These are phyloP conservation scores for Sporisorium scitamineum DNA, from an alignment of 1,284 basidiomycete genomes.

Conservation along the genomic window DNA sequence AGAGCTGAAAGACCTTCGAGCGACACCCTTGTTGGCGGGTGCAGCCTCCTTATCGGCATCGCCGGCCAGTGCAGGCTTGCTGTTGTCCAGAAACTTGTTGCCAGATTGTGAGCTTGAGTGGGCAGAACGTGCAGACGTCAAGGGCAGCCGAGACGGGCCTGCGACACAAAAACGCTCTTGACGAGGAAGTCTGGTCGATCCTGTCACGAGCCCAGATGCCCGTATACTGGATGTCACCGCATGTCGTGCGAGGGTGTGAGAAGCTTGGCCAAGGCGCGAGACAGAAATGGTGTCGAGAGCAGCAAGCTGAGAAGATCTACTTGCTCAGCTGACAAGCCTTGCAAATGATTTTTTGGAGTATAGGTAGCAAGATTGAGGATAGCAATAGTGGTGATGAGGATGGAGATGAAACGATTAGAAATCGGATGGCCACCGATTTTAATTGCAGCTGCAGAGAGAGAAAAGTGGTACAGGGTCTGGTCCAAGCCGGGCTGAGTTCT, in stretches of 20 bases:
- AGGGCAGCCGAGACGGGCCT: slow-evolving; percentile 33
- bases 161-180: slow-evolving; percentile 27
- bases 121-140: slow-evolving; percentile 6
- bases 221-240: slow-evolving; percentile 34
- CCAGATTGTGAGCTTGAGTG: slow-evolving; percentile 33
- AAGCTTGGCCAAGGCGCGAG: slow-evolving; percentile 30
- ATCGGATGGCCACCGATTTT: not conserved
- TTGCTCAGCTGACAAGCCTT: slow-evolving; percentile 40
- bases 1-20: slow-evolving; percentile 17
- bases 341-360: slow-evolving; percentile 20
- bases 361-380: not conserved
- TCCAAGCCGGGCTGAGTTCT: not conserved
- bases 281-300: slow-evolving; percentile 31
- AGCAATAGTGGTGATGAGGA: not conserved
- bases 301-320: slow-evolving; percentile 7
- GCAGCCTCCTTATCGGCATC: slow-evolving; percentile 8
- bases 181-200: not conserved
- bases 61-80: slow-evolving; percentile 1
- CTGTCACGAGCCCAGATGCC: slow-evolving; percentile 16
- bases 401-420: not conserved
- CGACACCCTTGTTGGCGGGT: not conserved
- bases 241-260: slow-evolving; percentile 26
- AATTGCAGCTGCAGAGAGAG: too few species aligned
- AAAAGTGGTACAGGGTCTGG: slow-evolving; percentile 10
- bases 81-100: slow-evolving; percentile 6